These are phyloP conservation scores for Phallus indusiatus DNA, from an alignment of 768 basidiomycete species.

Conservation along the genomic window DNA sequence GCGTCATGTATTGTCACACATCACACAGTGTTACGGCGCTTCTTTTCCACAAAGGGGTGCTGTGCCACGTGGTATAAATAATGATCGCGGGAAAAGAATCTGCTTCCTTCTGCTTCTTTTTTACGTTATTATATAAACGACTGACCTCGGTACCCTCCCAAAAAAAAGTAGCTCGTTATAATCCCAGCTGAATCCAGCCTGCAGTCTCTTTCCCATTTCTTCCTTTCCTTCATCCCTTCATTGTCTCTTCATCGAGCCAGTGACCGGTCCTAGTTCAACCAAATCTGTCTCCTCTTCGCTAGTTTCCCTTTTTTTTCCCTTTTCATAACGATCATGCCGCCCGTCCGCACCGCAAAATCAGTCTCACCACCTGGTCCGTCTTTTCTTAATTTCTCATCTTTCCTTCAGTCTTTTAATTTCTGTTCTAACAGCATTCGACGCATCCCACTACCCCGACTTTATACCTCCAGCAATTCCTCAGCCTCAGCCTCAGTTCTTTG, in stretches of 20 bases:
- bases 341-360: neutral
- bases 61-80: neutral
- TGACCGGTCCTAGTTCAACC: neutral
- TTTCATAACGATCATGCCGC: neutral
- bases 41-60: neutral
- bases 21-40: neutral
- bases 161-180: neutral
- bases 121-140: too few species aligned
- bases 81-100: neutral
- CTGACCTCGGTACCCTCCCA: neutral
- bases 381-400: neutral
- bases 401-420: neutral
- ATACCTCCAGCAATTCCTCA: neutral
- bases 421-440: neutral
- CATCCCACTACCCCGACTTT: neutral
- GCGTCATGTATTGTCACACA: too few species aligned
- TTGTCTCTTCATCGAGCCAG: neutral
- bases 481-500: neutral
- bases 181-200: too few species aligned
- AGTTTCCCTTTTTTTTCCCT: neutral
- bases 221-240: neutral
- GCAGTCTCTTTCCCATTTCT: neutral
- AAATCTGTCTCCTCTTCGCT: neutral
- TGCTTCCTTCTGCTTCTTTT: neutral
- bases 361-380: neutral